Percentiles rank a stretch among this genome's conserved stretches.
These are phyloP conservation scores for Microstegium vimineum DNA, from an alignment of 176 grass and related monocot species.

Conservation along the genomic window DNA sequence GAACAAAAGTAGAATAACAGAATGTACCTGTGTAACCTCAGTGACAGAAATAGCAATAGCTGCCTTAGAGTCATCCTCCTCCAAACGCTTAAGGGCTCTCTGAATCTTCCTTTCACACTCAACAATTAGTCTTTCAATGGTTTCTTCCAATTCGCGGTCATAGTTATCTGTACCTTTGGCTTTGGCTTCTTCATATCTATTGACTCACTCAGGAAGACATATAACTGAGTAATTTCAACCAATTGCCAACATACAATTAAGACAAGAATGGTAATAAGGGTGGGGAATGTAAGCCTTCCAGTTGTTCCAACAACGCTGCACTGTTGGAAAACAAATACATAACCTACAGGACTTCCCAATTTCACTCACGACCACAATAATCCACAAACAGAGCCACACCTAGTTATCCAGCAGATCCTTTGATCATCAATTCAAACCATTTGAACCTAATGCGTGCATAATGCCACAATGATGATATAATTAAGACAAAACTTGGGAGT, in stretches of 20 bases:
- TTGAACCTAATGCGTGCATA: background rate
- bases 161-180: conserved; percentile 80
- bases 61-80: conserved; percentile 85
- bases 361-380: background rate
- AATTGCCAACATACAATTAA: conserved; percentile 2
- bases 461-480: background rate
- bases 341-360: background rate
- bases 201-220: conserved; percentile 51
- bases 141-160: conserved; percentile 79
- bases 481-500: background rate
- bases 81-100: conserved; percentile 84
- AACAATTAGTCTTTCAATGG: conserved; percentile 88
- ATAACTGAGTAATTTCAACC: background rate
- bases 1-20: background rate
- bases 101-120: conserved; percentile 99
- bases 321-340: background rate
- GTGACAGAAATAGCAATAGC: conserved; percentile 97
- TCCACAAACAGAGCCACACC: background rate
- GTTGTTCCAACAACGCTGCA: background rate
- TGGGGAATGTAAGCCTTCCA: background rate
- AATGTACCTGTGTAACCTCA: conserved; percentile 75
- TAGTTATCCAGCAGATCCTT: background rate
- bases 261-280: background rate
- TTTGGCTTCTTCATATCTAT: conserved; percentile 95
- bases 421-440: background rate